phyloP scores from a whole-genome alignment of 148 eudicot species.

The Bassia scoparia region DNA sequence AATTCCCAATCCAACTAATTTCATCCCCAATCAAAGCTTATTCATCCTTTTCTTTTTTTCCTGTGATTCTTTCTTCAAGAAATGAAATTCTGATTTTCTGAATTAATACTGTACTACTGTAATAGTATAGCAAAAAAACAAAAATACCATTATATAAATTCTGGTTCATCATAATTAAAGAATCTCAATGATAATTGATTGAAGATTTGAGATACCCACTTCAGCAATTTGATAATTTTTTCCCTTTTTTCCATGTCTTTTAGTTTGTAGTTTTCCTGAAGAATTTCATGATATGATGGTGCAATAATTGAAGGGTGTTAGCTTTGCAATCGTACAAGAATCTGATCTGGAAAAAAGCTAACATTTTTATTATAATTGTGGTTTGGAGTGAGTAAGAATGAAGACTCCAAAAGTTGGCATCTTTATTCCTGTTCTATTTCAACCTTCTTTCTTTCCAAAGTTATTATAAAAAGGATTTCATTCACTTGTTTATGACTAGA shows the following conservation, averaged over 20 bases:
- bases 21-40: slow-evolving; percentile 3
- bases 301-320: neutral
- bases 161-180: neutral
- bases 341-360: slow-evolving; percentile 14
- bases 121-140: too few relatives aligned
- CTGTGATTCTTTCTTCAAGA: too few relatives aligned
- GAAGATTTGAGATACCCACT: slow-evolving; percentile 9
- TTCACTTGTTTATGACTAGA: too few relatives aligned
- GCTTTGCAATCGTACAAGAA: slow-evolving; percentile 11
- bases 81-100: too few relatives aligned
- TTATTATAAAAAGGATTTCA: too few relatives aligned
- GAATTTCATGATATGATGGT: slow-evolving; percentile 5
- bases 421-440: neutral
- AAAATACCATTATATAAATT: neutral
- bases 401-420: neutral
- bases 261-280: neutral
- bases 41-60: too few relatives aligned
- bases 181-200: neutral
- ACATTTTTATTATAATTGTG: neutral
- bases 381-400: slow-evolving; percentile 1
- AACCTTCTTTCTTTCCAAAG: neutral
- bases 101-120: too few relatives aligned
- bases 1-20: slow-evolving; percentile 9
- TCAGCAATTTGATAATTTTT: neutral
- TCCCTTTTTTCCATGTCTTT: neutral